Base-by-base conservation (phyloP, 768 basidiomycete genomes). In the Lepiota brunneoincarnata region DNA sequence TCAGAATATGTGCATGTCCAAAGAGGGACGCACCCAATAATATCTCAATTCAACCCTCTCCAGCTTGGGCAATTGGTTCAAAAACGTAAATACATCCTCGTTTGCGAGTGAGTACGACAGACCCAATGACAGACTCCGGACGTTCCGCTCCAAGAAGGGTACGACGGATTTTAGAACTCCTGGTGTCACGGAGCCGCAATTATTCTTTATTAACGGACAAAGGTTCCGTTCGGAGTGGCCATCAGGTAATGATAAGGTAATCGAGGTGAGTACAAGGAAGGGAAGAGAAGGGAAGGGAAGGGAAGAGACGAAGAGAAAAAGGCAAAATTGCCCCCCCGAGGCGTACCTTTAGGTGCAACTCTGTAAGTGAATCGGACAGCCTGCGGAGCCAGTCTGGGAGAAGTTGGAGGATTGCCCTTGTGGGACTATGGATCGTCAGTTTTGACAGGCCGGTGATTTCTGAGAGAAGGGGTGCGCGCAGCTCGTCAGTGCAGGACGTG, bases 181-280 rank as follows among this genome's bases (percentile, higher is more conserved):
- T 9, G 83, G 84, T 0, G 84, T 85, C 14, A 86, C 69, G 4
- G 83, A 86, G 5, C 83, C 83, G 60, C 84, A 86, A 50, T 84
- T 80, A 28, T 72, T 73, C 83, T 85, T 40, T 1, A 44, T 36
- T 18, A 24, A 24, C 26, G 6, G 31, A 42, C 20, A 28, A 28
- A 28, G 26, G 26, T 28, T 28, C 31, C 31, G 31, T 31, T 31
- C 31, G 4, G 31, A 31, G 31, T 31, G 11, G 7, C 31, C 31
- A 31, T 31, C 31, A 10, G 31, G 31, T 9, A 6, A 31, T 31
- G 28, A 36, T 20, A 17, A 48, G 15, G 21, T 15, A 23, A 26
- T 26, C 24, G 35, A 31, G 28, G 7, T n/a, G n/a, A 18, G 24
- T n/a, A 39, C 24, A 41, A 31, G 15, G 23, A 20, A 41, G 26